phyloP scores from a whole-genome alignment of 805 yeast species.

The Kurtzmaniella fragi region DNA sequence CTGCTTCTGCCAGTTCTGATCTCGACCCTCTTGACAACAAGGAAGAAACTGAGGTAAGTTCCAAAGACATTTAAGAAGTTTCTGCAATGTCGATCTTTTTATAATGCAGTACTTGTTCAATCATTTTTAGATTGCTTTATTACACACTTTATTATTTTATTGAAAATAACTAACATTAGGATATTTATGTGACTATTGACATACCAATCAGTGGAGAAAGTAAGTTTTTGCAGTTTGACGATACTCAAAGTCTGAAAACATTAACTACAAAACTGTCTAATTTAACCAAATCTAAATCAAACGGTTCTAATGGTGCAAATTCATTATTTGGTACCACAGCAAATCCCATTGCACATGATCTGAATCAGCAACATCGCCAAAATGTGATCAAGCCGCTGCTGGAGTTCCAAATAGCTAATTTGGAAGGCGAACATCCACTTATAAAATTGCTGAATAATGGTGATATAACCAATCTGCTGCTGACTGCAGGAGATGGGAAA shows the following conservation, averaged over 20 bases:
- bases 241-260: neutral
- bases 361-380: slow-evolving; percentile 6
- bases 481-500: slow-evolving; percentile 29
- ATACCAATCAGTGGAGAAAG: slow-evolving; percentile 11
- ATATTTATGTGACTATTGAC: slow-evolving; percentile 18
- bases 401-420: slow-evolving; percentile 32
- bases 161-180: slow-evolving; percentile 8
- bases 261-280: slow-evolving; percentile 1
- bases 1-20: neutral
- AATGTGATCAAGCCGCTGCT: slow-evolving; percentile 36
- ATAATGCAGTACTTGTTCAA: too few species aligned
- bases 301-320: neutral
- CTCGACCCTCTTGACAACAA: neutral
- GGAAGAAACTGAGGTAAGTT: slow-evolving; percentile 11
- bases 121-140: too few species aligned
- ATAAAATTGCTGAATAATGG: slow-evolving; percentile 32
- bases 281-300: slow-evolving; percentile 1
- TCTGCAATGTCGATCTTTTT: too few species aligned
- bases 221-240: slow-evolving; percentile 5
- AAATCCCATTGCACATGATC: neutral
- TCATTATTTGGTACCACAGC: slow-evolving; percentile 50
- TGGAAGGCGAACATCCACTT: slow-evolving; percentile 28
- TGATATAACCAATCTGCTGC: slow-evolving; percentile 6
- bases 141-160: too few species aligned
- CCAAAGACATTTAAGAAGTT: slow-evolving; percentile 7